These are phyloP conservation scores for Lentinus brumalis DNA, from an alignment of 768 basidiomycete species.

Conservation along the genomic window DNA sequence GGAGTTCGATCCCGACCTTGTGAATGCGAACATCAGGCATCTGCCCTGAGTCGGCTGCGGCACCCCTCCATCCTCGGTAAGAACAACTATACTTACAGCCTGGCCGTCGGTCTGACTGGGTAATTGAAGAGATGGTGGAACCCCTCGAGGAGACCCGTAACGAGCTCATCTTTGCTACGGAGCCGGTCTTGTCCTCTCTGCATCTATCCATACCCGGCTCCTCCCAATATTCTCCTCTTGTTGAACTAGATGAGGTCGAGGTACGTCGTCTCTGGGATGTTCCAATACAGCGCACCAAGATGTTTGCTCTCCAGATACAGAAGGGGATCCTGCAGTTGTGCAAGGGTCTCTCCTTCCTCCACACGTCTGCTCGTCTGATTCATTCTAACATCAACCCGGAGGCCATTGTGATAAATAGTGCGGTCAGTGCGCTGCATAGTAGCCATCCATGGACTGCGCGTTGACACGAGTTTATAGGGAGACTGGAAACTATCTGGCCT, in stretches of 20 bases:
- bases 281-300: background rate
- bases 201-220: constrained; percentile 73
- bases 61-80: constrained; percentile 92
- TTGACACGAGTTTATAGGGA: constrained; percentile 51
- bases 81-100: constrained; percentile 18
- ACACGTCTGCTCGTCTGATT: constrained; percentile 87
- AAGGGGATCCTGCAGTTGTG: constrained; percentile 94
- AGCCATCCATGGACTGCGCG: background rate
- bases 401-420: constrained; percentile 84
- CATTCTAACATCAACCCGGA: constrained; percentile 91
- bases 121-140: constrained; percentile 86
- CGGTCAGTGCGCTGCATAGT: constrained; percentile 50
- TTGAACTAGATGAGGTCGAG: constrained; percentile 96
- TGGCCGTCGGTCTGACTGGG: constrained; percentile 19
- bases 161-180: constrained; percentile 92
- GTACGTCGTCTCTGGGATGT: constrained; percentile 41
- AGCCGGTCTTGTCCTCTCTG: constrained; percentile 83
- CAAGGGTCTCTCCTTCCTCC: constrained; percentile 88
- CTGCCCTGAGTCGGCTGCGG: constrained; percentile 79
- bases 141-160: constrained; percentile 91
- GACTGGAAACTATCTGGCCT: constrained; percentile 98
- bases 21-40: constrained; percentile 56
- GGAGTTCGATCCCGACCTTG: background rate
- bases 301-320: constrained; percentile 63
- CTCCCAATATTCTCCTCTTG: constrained; percentile 52